Conservation (phyloP, 371 early-diverging fungal genomes). For the Circinella minor region DNA sequence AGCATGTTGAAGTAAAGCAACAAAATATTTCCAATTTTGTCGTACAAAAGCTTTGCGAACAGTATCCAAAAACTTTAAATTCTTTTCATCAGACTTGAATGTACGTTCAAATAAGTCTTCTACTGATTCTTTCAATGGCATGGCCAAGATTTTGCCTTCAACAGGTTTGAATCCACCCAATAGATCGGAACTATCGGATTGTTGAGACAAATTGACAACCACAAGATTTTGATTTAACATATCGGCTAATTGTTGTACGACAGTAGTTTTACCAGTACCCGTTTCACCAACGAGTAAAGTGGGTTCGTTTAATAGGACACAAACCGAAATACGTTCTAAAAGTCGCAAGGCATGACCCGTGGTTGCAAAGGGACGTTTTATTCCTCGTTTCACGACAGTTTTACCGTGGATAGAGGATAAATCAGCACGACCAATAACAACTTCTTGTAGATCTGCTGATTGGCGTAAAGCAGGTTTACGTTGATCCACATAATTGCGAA, state of each 20-base stretch:
- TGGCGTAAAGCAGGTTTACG: conserved; percentile 70
- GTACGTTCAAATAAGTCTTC: conserved; percentile 85
- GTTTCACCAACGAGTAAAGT: conserved; percentile 98
- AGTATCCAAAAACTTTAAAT: conserved; percentile 82
- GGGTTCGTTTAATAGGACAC: conserved; percentile 85
- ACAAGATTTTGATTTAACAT: conserved; percentile 79
- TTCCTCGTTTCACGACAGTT: conserved; percentile 35
- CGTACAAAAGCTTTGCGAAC: conserved; percentile 73
- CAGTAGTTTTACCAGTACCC: conserved; percentile 99
- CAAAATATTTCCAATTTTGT: conserved; percentile 84
- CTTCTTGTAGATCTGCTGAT: conserved; percentile 28
- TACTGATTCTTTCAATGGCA: conserved; percentile 85
- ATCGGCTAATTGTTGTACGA: conserved; percentile 94
- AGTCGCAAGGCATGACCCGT: conserved; percentile 79
- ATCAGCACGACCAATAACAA: conserved; percentile 76
- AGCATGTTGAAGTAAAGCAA: conserved; percentile 72
- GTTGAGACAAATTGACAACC: conserved; percentile 98
- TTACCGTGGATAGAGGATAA: conserved; percentile 52
- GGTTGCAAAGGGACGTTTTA: conserved; percentile 74
- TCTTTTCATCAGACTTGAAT: conserved; percentile 81
- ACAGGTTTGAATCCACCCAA: conserved; percentile 98
- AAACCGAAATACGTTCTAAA: conserved; percentile 86
- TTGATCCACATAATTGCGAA: conserved; percentile 74
- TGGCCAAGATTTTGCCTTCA: conserved; percentile 81
- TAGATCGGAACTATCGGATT: conserved; percentile 97